These are phyloP conservation scores for Hygrocybe punicea DNA, from an alignment of 768 basidiomycete species.

Conservation along the genomic window DNA sequence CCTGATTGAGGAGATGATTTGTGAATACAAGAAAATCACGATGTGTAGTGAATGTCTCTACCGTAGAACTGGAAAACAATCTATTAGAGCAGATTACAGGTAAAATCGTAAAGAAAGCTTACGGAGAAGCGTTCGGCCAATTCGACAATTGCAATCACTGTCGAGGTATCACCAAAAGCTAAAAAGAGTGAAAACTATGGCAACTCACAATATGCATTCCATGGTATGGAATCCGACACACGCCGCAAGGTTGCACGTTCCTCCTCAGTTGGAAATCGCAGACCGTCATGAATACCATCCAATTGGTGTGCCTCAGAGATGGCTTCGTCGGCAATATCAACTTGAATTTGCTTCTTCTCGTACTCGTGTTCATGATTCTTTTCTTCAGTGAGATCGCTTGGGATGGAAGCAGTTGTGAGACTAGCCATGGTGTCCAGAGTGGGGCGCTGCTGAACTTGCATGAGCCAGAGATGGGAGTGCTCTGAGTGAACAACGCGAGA, in stretches of 20 bases:
- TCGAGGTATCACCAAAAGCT: not conserved
- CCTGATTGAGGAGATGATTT: not conserved
- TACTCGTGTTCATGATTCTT: constrained; percentile 1
- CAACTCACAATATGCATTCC: constrained; percentile 51
- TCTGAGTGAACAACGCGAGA: too few relatives aligned
- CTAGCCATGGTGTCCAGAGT: constrained; percentile 12
- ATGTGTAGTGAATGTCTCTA: not conserved
- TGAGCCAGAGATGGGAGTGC: too few relatives aligned
- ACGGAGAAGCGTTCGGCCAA: constrained; percentile 74
- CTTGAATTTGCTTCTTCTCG: constrained; percentile 2
- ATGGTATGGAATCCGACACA: constrained; percentile 57
- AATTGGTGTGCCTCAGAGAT: constrained; percentile 6
- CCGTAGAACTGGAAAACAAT: constrained; percentile 38
- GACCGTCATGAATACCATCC: constrained; percentile 44
- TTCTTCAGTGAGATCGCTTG: constrained; percentile 5
- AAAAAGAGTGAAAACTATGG: not conserved
- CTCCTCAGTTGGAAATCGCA: constrained; percentile 63
- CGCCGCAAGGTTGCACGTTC: constrained; percentile 57
- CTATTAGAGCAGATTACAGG: not conserved
- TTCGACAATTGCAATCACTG: constrained; percentile 62
- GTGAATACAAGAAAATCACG: not conserved
- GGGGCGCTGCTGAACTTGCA: too few relatives aligned
- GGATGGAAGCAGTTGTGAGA: constrained; percentile 7
- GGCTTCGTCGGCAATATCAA: not conserved
- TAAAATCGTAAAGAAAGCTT: constrained; percentile 12